A percentile compares a stretch with the other conserved stretches of the same genome.
Evolutionary conservation across 2,329 filamentous ascomycete genomes (phyloP).

Genomic region (Ascosphaera acerosa): DNA sequence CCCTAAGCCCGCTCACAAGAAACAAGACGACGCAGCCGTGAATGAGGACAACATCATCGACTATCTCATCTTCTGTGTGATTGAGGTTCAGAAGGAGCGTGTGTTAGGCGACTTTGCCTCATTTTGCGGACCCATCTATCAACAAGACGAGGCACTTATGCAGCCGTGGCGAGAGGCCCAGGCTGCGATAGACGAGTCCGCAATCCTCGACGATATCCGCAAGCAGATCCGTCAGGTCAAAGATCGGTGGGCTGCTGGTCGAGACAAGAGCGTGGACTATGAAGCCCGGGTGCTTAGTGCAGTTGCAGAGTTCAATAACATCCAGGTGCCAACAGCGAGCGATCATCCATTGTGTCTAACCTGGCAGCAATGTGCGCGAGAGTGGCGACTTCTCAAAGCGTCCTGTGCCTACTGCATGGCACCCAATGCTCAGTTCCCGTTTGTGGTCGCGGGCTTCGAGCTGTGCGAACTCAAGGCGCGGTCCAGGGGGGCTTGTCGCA

Average conservation of each 20-base stretch:
- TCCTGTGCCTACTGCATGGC: slow-evolving; percentile 13
- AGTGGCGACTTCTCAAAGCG: slow-evolving; percentile 15
- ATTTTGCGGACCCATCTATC: slow-evolving; percentile 8
- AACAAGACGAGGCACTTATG: slow-evolving; percentile 4
- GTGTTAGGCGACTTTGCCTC: slow-evolving; percentile 12
- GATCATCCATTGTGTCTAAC: slow-evolving; percentile 13
- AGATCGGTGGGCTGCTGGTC: slow-evolving; percentile 6
- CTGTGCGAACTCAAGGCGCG: slow-evolving; percentile 12
- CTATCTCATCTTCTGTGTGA: slow-evolving; percentile 19
- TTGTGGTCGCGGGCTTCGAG: slow-evolving; percentile 9
- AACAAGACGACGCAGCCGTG: slow-evolving; percentile 5
- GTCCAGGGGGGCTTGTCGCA: slow-evolving; percentile 2
- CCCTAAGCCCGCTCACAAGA: slow-evolving; percentile 16
- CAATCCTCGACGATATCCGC: background rate
- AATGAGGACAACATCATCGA: slow-evolving; percentile 19
- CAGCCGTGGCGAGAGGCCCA: slow-evolving; percentile 2
- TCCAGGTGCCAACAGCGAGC: slow-evolving; percentile 11
- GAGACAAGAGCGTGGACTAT: slow-evolving; percentile 6
- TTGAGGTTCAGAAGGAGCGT: slow-evolving; percentile 9
- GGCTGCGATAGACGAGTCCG: background rate
- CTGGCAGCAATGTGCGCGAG: slow-evolving; percentile 12
- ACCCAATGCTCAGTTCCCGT: slow-evolving; percentile 5
- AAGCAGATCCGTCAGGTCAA: slow-evolving; percentile 4
- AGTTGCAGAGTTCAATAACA: slow-evolving; percentile 9
- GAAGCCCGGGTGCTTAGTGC: slow-evolving; percentile 8